A percentile compares a stretch with the other conserved stretches of the same genome.
These are phyloP conservation scores for Hirschfeldia incana DNA, from an alignment of 345 rosid species.

Conservation along the genomic window DNA sequence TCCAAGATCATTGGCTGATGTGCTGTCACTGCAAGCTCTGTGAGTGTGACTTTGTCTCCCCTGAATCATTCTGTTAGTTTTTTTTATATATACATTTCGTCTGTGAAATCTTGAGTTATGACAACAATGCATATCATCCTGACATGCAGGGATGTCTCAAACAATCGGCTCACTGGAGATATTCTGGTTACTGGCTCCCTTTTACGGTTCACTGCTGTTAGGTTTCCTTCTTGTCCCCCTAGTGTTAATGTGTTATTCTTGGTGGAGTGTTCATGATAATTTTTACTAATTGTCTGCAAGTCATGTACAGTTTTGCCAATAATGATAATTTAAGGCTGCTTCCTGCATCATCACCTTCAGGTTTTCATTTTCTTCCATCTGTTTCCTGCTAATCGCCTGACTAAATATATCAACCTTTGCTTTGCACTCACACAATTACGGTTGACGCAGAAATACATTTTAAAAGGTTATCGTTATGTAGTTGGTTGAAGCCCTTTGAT, in stretches of 20 bases:
- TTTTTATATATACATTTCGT: not conserved
- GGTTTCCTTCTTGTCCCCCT: constrained; percentile 44
- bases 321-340: constrained; percentile 22
- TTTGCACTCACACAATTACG: not conserved
- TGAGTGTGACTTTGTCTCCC: constrained; percentile 45
- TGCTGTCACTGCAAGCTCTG: constrained; percentile 66
- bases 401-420: not conserved
- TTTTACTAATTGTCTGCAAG: constrained; percentile 33
- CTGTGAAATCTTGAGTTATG: constrained; percentile 5
- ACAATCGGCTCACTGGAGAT: constrained; percentile 62
- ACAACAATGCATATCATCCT: constrained; percentile 15
- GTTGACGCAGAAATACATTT: no score
- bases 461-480: not conserved
- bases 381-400: not conserved
- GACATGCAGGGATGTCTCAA: constrained; percentile 80
- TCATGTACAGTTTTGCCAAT: constrained; percentile 56
- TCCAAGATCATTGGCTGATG: constrained; percentile 53
- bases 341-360: constrained; percentile 48
- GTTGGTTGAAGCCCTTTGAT: not conserved
- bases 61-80: not conserved
- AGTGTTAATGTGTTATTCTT: not conserved
- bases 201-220: constrained; percentile 64
- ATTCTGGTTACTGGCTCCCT: constrained; percentile 77
- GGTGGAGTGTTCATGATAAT: not conserved
- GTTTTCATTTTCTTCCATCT: constrained; percentile 23